Evolutionary conservation across 1,284 basidiomycete species (phyloP), one percentile per base, ranked within the genome.

Genomic region (Mycosarcoma mackinlayi): DNA sequence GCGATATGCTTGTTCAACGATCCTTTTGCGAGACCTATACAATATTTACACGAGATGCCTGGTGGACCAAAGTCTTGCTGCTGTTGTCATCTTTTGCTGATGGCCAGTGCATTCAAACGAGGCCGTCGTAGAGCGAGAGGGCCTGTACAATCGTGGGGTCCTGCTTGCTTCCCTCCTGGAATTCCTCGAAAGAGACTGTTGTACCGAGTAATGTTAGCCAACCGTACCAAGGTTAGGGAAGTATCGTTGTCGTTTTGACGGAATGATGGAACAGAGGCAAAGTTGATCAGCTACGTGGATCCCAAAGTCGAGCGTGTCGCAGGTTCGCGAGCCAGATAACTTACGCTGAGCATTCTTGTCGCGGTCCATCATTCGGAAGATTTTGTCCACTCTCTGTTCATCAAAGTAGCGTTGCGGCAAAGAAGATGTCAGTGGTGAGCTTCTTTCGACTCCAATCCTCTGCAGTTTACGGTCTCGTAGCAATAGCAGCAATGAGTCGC

Each of bases 111-210:
- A 21, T 16, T 52, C 37, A 73, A 4, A 73, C 70, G 30, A 73
- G 65, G 19, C 78, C 78, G 34, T 80, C 78, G 65, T 80, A 80
- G 13, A 80, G 69, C 21, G 71, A 75, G 16, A 81, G 62, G 2
- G 80, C 80, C 63, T 81, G 80, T 11, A 81, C 79, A 30, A 81
- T 81, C 8, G 79, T 80, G 4, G 80, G 80, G 42, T 81, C 80
- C 48, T 79, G 76, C 61, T 82, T 82, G 38, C 79, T 81, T 21
- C 80, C 80, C 53, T 78, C 80, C 41, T 81, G 73, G 66, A 82
- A 82, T 54, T 82, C 80, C 35, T 82, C 80, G 39, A 82, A 82
- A 1, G 77, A 75, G 39, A 82, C 73, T 78, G 68, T 27, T 4
- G n/a, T 8, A 27, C 13, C 1, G 40, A 44, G 39, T 7, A 27